Evolutionary conservation across 73 alveolate genomes (phyloP).

Genomic region (Paramecium octaurelia): DNA sequence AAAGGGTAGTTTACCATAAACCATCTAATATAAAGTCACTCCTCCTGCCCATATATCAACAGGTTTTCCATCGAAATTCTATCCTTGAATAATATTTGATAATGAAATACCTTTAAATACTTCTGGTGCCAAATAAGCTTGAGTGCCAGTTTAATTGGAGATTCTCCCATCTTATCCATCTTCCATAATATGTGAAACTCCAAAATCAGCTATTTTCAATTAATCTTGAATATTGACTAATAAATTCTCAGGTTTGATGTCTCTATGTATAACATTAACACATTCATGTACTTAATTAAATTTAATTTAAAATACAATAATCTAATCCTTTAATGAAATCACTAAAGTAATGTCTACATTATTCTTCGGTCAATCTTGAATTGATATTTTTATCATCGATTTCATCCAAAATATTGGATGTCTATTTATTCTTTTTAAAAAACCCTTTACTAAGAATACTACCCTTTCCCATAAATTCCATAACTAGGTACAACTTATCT

Average conservation of each 20-base stretch:
- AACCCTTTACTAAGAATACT: constrained; percentile 28
- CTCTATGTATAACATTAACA: constrained; percentile 57
- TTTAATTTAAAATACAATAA: not conserved
- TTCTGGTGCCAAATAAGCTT: constrained; percentile 58
- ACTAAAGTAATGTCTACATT: constrained; percentile 55
- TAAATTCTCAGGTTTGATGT: constrained; percentile 60
- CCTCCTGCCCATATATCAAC: constrained; percentile 82
- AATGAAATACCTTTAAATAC: not conserved
- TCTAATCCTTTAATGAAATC: constrained; percentile 52
- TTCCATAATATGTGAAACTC: constrained; percentile 63
- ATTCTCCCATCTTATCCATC: constrained; percentile 32
- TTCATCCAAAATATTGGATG: constrained; percentile 37
- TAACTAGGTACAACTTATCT: constrained; percentile 54
- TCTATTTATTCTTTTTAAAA: not conserved
- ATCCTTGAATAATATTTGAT: not conserved
- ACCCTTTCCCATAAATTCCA: constrained; percentile 59
- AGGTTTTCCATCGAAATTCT: constrained; percentile 68
- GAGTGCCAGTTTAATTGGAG: constrained; percentile 45
- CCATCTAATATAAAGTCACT: constrained; percentile 73
- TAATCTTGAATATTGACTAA: constrained; percentile 17
- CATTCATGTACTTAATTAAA: constrained; percentile 45
- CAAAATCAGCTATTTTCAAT: constrained; percentile 62
- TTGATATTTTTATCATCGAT: not conserved
- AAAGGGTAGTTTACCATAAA: constrained; percentile 68
- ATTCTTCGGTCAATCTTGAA: not conserved